Evolutionary conservation across 345 rosid genomes (phyloP).

Genomic region (Luvunga scandens): DNA sequence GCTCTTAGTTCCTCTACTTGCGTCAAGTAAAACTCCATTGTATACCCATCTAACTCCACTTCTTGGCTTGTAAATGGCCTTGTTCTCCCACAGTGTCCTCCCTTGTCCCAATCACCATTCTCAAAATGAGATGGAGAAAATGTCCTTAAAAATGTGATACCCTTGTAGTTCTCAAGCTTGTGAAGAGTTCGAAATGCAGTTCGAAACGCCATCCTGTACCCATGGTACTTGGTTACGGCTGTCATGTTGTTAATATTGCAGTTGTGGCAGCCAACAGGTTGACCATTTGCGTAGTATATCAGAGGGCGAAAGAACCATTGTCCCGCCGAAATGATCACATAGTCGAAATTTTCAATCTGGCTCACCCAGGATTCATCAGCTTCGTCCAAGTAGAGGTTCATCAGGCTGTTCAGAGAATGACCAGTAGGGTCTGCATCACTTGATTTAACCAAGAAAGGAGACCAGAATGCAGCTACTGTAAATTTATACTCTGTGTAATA

Average conservation of each 20-base stretch:
- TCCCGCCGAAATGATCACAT: slow-evolving; percentile 51
- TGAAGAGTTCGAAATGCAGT: slow-evolving; percentile 47
- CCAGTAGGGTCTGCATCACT: slow-evolving; percentile 41
- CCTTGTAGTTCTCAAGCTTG: slow-evolving; percentile 32
- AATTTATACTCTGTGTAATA: slow-evolving; percentile 29
- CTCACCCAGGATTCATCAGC: slow-evolving; percentile 45
- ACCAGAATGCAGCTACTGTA: slow-evolving; percentile 47
- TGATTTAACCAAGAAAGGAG: slow-evolving; percentile 52
- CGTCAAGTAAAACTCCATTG: slow-evolving; percentile 39
- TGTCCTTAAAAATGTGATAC: slow-evolving; percentile 45
- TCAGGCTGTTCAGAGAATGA: slow-evolving; percentile 32
- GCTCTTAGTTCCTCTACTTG: slow-evolving; percentile 39
- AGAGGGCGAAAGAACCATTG: slow-evolving; percentile 61
- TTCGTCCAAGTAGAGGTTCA: slow-evolving; percentile 49
- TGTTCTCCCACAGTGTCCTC: slow-evolving; percentile 65
- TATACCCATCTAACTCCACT: slow-evolving; percentile 41
- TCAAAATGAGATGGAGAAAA: slow-evolving; percentile 65
- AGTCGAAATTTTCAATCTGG: slow-evolving; percentile 39
- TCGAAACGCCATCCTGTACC: slow-evolving; percentile 58
- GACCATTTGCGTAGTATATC: slow-evolving; percentile 29
- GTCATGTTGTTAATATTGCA: slow-evolving; percentile 37
- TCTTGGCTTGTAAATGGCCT: slow-evolving; percentile 42
- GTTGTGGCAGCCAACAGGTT: slow-evolving; percentile 38
- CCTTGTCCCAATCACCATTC: slow-evolving; percentile 61
- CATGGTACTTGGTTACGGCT: slow-evolving; percentile 32